Conservation (phyloP, 2,329 filamentous ascomycete genomes). For the Pezicula neosporulosa region DNA sequence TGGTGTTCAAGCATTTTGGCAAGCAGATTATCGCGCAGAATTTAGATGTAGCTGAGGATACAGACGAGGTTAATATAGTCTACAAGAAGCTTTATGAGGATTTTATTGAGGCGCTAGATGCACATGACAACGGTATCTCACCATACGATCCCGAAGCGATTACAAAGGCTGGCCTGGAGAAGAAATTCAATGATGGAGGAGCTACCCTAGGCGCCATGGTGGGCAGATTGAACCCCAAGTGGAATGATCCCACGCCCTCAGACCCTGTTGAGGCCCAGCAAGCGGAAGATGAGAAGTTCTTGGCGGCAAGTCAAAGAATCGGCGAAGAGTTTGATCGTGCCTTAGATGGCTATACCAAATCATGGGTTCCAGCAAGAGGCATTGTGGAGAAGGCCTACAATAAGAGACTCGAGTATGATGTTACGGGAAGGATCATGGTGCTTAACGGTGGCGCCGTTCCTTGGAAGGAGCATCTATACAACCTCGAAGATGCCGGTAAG, state of each 20-base stretch:
- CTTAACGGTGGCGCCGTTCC: slow-evolving; percentile 75
- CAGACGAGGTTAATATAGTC: slow-evolving; percentile 67
- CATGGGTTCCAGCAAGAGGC: slow-evolving; percentile 85
- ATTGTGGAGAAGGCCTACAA: slow-evolving; percentile 75
- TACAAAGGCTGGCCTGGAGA: slow-evolving; percentile 67
- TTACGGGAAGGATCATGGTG: slow-evolving; percentile 76
- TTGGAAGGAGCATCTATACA: slow-evolving; percentile 96
- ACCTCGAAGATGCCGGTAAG: slow-evolving; percentile 64
- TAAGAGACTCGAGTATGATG: slow-evolving; percentile 63
- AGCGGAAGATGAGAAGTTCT: slow-evolving; percentile 79
- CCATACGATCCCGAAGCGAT: slow-evolving; percentile 72
- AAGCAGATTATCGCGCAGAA: slow-evolving; percentile 72
- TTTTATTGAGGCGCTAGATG: slow-evolving; percentile 94
- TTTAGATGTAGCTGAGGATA: slow-evolving; percentile 57
- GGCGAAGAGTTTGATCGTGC: slow-evolving; percentile 85
- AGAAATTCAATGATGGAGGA: slow-evolving; percentile 78
- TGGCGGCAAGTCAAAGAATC: slow-evolving; percentile 74
- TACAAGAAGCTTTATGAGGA: slow-evolving; percentile 88
- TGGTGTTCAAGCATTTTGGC: slow-evolving; percentile 96
- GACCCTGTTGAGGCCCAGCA: slow-evolving; percentile 60
- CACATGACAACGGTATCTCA: slow-evolving; percentile 93
- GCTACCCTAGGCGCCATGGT: slow-evolving; percentile 86
- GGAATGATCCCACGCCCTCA: slow-evolving; percentile 62
- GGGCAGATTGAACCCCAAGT: slow-evolving; percentile 72
- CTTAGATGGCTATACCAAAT: slow-evolving; percentile 68